Percentiles rank a stretch among this genome's conserved stretches.
phyloP scores from a whole-genome alignment of 495 filamentous ascomycete species.

The Xylaria curta region DNA sequence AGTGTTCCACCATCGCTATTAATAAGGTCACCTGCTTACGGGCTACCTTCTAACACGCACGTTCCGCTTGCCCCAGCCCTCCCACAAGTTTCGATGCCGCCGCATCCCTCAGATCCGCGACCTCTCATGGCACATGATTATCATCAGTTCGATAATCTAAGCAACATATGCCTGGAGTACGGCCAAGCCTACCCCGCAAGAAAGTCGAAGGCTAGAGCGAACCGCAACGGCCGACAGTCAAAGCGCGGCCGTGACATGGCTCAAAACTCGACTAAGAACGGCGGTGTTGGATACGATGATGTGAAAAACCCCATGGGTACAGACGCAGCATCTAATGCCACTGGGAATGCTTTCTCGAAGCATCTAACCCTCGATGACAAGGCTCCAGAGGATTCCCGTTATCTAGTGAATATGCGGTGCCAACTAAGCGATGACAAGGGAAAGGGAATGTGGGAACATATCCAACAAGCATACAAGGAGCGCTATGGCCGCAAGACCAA shows the following conservation, averaged over 20 bases:
- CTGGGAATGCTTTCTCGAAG: constrained; percentile 22
- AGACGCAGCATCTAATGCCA: background rate
- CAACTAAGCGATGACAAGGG: constrained; percentile 53
- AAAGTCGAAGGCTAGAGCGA: constrained; percentile 26
- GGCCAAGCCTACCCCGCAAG: constrained; percentile 29
- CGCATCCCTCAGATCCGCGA: constrained; percentile 30
- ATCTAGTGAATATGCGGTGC: constrained; percentile 50
- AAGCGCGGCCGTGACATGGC: constrained; percentile 38
- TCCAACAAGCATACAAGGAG: constrained; percentile 52
- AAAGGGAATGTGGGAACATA: constrained; percentile 60
- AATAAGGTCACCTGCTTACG: constrained; percentile 32
- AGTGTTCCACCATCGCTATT: constrained; percentile 33
- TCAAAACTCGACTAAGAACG: constrained; percentile 34
- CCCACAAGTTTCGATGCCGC: constrained; percentile 32
- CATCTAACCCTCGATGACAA: constrained; percentile 46
- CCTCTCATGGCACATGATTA: constrained; percentile 25
- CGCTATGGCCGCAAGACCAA: constrained; percentile 47
- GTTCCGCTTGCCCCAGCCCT: constrained; percentile 32
- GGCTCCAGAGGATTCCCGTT: constrained; percentile 55
- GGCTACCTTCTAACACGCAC: constrained; percentile 19
- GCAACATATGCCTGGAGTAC: constrained; percentile 34
- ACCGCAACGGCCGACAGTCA: constrained; percentile 31
- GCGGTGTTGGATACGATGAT: constrained; percentile 32
- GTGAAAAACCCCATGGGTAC: constrained; percentile 28
- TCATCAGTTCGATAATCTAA: constrained; percentile 32